These are phyloP conservation scores for Colletotrichum aenigma DNA, from an alignment of 2,329 filamentous ascomycete species.

Conservation along the genomic window DNA sequence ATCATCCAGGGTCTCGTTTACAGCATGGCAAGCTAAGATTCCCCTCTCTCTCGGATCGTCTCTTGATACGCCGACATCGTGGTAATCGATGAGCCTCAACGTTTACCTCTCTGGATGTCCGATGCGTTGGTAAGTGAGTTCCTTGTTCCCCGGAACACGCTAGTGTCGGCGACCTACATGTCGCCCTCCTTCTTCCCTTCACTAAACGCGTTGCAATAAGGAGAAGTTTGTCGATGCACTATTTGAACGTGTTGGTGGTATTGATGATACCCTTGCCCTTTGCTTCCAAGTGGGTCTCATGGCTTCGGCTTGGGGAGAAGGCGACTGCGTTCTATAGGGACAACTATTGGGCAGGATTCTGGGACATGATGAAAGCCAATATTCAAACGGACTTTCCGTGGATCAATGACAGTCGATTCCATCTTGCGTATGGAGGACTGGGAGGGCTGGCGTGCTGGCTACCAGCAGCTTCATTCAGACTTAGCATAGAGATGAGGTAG, in stretches of 20 bases:
- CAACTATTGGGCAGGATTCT: too few species aligned
- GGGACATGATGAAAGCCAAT: too few species aligned
- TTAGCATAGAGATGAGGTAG: background rate
- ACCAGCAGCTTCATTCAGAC: background rate
- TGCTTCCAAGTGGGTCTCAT: background rate
- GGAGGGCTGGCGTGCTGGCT: background rate
- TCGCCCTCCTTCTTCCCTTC: too few species aligned
- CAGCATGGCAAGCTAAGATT: background rate
- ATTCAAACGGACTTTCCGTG: too few species aligned
- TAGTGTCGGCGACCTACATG: background rate
- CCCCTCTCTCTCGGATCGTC: background rate
- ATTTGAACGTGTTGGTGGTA: accelerated
- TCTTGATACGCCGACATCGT: background rate
- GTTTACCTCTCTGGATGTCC: background rate
- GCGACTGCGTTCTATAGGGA: background rate
- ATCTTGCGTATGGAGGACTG: background rate
- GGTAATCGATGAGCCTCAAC: background rate
- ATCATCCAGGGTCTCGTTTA: background rate
- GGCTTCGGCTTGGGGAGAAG: background rate
- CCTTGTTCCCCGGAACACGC: background rate
- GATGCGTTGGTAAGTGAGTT: background rate
- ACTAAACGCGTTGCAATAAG: background rate
- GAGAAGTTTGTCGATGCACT: background rate
- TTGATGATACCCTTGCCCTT: background rate
- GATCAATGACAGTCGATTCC: too few species aligned